These are phyloP conservation scores for Aspergillus fumigatus DNA, from an alignment of 2,329 filamentous ascomycete genomes.

Conservation along the genomic window DNA sequence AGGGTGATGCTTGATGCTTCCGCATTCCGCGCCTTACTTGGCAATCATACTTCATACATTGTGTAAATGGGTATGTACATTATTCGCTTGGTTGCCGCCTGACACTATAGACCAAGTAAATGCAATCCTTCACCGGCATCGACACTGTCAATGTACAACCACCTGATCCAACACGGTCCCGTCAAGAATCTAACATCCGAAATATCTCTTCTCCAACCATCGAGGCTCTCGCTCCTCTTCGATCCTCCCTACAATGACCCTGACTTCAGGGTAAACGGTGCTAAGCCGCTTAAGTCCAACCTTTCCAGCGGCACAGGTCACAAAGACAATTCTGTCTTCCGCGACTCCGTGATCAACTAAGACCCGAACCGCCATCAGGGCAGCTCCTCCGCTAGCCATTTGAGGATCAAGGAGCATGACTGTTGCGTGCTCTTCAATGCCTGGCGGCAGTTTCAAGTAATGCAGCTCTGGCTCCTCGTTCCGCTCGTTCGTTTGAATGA, in stretches of 20 bases:
- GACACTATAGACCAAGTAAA: not conserved
- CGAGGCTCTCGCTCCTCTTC: conserved; percentile 76
- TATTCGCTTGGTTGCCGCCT: not conserved
- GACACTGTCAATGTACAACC: not conserved
- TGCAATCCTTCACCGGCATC: not conserved
- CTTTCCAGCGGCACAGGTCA: conserved; percentile 84
- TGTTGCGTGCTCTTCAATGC: conserved; percentile 69
- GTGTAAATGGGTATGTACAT: not conserved
- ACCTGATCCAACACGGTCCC: not conserved
- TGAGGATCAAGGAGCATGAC: conserved; percentile 88
- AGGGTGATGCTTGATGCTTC: not conserved
- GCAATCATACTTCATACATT: not conserved
- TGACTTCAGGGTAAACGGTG: conserved; percentile 82
- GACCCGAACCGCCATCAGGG: conserved; percentile 93
- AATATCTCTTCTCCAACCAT: conserved; percentile 87
- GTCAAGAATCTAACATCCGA: conserved; percentile 62
- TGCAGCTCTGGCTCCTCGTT: conserved; percentile 91
- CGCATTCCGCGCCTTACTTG: not conserved
- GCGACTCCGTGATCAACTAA: conserved; percentile 87
- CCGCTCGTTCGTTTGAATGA: conserved; percentile 82
- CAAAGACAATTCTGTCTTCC: conserved; percentile 81
- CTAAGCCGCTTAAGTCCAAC: conserved; percentile 79
- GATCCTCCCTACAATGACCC: conserved; percentile 78
- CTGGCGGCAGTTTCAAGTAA: conserved; percentile 72
- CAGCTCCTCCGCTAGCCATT: conserved; percentile 83